Conservation (phyloP, 1,284 basidiomycete genomes). For the Tilletia walkeri region DNA sequence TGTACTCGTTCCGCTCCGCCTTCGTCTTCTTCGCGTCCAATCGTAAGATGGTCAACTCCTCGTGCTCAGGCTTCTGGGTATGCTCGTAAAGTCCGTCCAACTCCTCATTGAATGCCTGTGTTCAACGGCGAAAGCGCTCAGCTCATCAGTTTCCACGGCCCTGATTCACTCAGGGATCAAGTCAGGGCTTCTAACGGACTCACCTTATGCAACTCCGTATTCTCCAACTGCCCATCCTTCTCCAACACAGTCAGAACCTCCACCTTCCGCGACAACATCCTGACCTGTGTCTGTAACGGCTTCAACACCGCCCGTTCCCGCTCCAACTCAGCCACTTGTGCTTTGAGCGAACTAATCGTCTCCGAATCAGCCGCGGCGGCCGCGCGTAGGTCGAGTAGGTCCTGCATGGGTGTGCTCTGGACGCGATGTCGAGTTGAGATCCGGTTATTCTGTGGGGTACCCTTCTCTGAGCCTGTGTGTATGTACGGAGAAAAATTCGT, state of each 20-base stretch:
- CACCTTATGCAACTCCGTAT: constrained; percentile 51
- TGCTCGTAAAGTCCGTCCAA: constrained; percentile 49
- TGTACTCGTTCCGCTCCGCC: constrained; percentile 32
- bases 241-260: constrained; percentile 46
- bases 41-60: constrained; percentile 37
- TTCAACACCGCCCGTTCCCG: constrained; percentile 11
- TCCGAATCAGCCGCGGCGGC: constrained; percentile 26
- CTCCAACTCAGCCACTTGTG: background rate
- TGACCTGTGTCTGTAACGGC: constrained; percentile 30
- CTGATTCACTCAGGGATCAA: background rate
- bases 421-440: background rate
- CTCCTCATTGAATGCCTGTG: constrained; percentile 53
- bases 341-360: constrained; percentile 20
- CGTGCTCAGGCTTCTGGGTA: constrained; percentile 38
- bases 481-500: background rate
- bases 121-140: no score
- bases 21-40: constrained; percentile 37
- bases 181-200: constrained; percentile 1
- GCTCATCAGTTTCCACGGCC: background rate
- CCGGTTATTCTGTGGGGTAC: background rate
- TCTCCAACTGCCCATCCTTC: constrained; percentile 49
- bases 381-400: constrained; percentile 21
- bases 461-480: background rate
- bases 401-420: constrained; percentile 19
- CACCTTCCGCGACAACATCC: constrained; percentile 39